Conservation (phyloP, 345 rosid genomes). For the Salix udensis region DNA sequence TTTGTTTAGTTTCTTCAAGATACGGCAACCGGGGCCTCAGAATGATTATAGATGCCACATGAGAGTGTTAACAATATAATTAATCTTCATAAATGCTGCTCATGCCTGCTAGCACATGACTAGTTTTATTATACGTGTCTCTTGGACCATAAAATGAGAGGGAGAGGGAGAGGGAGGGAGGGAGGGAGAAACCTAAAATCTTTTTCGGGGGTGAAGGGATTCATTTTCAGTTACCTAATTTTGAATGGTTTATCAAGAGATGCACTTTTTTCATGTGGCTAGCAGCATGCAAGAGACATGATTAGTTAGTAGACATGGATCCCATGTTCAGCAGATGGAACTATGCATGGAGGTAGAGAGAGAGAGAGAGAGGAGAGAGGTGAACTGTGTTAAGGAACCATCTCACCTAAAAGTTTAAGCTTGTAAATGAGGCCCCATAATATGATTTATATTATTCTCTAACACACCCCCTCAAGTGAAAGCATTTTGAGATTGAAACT, state of each 20-base stretch:
- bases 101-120: not conserved
- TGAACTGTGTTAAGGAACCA: too few species aligned
- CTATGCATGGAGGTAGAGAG: not conserved
- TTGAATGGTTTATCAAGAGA: not conserved
- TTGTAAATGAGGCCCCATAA: too few species aligned
- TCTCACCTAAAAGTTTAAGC: too few species aligned
- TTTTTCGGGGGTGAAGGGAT: not conserved
- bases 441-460: too few species aligned
- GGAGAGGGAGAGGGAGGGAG: too few species aligned
- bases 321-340: not conserved
- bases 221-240: too few species aligned
- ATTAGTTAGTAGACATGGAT: not conserved
- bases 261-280: not conserved
- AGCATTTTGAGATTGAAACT: too few species aligned
- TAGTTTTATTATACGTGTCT: not conserved
- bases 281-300: not conserved
- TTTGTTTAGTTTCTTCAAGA: not conserved
- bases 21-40: not conserved
- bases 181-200: not conserved
- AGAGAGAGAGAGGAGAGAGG: not conserved
- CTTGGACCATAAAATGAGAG: not conserved
- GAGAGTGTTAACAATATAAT: not conserved
- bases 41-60: not conserved
- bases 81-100: not conserved
- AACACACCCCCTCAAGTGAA: too few species aligned